Conservation (phyloP, 208 protist species). For the Crithidia acanthocephali region DNA sequence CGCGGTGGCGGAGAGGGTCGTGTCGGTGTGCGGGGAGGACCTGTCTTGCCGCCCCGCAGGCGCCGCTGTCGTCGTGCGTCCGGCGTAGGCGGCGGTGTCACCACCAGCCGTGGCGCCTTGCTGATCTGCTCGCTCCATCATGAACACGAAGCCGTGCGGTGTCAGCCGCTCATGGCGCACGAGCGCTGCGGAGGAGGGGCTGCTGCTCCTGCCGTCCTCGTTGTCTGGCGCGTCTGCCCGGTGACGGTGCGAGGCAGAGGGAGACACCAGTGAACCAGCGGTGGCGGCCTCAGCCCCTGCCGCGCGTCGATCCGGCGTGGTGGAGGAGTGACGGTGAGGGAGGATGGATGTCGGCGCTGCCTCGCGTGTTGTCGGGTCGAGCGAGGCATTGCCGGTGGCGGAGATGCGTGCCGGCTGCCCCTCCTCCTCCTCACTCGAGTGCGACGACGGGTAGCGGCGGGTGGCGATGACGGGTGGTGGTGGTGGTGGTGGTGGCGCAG, state of each 20-base stretch:
- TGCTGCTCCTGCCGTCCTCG: conserved; percentile 6
- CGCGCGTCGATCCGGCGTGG: background rate
- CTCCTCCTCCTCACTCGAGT: background rate
- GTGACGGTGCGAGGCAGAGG: background rate
- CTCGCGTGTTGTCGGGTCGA: background rate
- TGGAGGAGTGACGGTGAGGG: background rate
- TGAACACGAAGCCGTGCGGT: conserved; percentile 5
- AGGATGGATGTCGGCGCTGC: no score
- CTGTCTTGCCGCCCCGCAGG: no score
- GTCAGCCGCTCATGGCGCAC: conserved; percentile 15
- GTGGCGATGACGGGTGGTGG: background rate
- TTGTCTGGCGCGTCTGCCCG: background rate
- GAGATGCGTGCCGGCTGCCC: background rate
- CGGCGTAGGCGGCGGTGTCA: background rate
- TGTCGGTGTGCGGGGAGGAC: background rate
- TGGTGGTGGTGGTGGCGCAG: background rate
- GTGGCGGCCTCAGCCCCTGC: background rate
- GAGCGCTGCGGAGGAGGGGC: background rate
- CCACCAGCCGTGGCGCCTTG: background rate
- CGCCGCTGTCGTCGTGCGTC: no score
- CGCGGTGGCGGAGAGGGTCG: background rate
- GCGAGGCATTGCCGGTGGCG: background rate
- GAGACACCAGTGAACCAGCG: background rate
- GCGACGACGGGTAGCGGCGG: background rate
- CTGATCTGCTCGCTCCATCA: conserved; percentile 6